phyloP scores from a whole-genome alignment of 768 basidiomycete genomes.

The Albatrellus ellisii region DNA sequence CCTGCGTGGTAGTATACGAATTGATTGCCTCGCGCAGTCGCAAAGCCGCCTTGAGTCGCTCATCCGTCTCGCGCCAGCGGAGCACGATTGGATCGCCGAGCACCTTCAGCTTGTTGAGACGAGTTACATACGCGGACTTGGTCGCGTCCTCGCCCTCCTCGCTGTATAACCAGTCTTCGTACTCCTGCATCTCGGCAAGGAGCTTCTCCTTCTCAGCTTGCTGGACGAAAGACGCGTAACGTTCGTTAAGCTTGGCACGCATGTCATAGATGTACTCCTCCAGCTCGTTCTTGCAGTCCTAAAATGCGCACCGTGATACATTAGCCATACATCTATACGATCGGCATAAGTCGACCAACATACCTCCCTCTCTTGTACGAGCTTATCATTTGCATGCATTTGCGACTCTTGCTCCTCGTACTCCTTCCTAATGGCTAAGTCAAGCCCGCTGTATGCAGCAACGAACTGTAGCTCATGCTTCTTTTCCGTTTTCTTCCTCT shows the following conservation, averaged over 20 bases:
- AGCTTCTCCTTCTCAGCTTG: slow-evolving; percentile 69
- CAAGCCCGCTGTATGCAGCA: slow-evolving; percentile 48
- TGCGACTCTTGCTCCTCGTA: slow-evolving; percentile 73
- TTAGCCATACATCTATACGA: not conserved
- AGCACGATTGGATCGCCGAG: slow-evolving; percentile 79
- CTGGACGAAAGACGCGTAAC: slow-evolving; percentile 67
- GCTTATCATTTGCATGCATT: slow-evolving; percentile 88
- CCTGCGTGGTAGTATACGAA: slow-evolving; percentile 72
- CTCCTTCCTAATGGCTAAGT: slow-evolving; percentile 46
- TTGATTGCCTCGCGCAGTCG: slow-evolving; percentile 83
- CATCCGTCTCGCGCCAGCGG: slow-evolving; percentile 76
- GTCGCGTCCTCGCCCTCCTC: slow-evolving; percentile 93
- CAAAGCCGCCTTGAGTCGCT: slow-evolving; percentile 57
- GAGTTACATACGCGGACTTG: slow-evolving; percentile 86
- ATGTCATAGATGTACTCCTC: slow-evolving; percentile 99
- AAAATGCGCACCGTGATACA: slow-evolving; percentile 4
- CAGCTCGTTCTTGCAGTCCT: slow-evolving; percentile 97
- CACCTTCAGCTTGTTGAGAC: slow-evolving; percentile 71
- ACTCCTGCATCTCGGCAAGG: slow-evolving; percentile 51
- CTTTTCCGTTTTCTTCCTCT: slow-evolving; percentile 79
- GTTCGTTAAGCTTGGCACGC: slow-evolving; percentile 82
- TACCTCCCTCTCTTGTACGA: slow-evolving; percentile 96
- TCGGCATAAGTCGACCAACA: slow-evolving; percentile 15
- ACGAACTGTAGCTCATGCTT: slow-evolving; percentile 77
- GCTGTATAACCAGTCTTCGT: slow-evolving; percentile 95